phyloP scores from a whole-genome alignment of 805 yeast genomes.

The Zygosaccharomyces gambellarensis region DNA sequence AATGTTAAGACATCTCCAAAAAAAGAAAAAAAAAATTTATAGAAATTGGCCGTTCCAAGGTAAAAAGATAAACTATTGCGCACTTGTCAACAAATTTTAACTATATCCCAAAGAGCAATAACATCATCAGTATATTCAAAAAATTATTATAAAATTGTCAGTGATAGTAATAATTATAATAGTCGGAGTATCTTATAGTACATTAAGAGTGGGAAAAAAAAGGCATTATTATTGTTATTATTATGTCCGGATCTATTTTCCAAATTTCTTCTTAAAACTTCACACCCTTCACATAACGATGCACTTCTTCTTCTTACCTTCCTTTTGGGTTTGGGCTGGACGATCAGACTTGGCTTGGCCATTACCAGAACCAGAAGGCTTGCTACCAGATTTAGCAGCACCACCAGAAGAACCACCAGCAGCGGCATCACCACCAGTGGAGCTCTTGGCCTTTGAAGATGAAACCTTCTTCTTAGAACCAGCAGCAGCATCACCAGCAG shows the following conservation, averaged over 20 bases:
- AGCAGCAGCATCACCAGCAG: slow-evolving; percentile 4
- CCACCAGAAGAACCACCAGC: slow-evolving; percentile 2
- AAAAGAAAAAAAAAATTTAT: too few species aligned
- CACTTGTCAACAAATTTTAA: neutral
- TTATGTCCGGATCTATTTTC: neutral
- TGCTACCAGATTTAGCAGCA: neutral
- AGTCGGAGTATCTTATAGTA: slow-evolving; percentile 1
- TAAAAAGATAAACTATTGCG: neutral
- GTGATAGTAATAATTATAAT: neutral
- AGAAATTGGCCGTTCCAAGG: neutral
- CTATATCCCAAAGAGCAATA: neutral
- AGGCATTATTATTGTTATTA: neutral
- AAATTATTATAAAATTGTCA: slow-evolving; percentile 3
- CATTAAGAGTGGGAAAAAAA: neutral
- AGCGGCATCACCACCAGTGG: slow-evolving; percentile 5
- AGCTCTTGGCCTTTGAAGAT: slow-evolving; percentile 1
- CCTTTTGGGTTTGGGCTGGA: neutral
- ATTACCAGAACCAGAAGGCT: neutral
- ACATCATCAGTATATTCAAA: neutral
- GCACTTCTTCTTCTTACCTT: slow-evolving; percentile 1
- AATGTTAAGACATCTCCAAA: too few species aligned
- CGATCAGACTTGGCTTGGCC: neutral
- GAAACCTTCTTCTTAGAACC: slow-evolving; percentile 5
- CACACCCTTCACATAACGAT: slow-evolving; percentile 1
- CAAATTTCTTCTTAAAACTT: neutral